Percentiles rank a stretch among this genome's conserved stretches.
Conservation (phyloP, 495 filamentous ascomycete genomes). For the Hypoxylon fragiforme region DNA sequence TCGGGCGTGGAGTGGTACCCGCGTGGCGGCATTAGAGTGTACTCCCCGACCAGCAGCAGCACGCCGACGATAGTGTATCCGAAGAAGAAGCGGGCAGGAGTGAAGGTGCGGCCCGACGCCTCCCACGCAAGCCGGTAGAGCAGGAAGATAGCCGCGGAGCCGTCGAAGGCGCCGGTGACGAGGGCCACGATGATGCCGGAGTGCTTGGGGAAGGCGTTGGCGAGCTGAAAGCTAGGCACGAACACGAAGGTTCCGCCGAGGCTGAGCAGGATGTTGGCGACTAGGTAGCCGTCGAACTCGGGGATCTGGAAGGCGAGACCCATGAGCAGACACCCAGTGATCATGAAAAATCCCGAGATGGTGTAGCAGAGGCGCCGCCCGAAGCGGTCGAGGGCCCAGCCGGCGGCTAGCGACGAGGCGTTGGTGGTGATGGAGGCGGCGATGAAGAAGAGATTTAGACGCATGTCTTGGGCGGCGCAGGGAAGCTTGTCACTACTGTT, state of each 20-base stretch:
- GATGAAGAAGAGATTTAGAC: slow-evolving; percentile 72
- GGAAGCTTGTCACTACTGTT: slow-evolving; percentile 41
- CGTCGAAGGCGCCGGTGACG: slow-evolving; percentile 73
- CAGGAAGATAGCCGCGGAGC: slow-evolving; percentile 68
- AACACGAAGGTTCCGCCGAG: slow-evolving; percentile 72
- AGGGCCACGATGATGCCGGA: slow-evolving; percentile 69
- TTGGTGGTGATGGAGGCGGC: slow-evolving; percentile 70
- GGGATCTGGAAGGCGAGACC: slow-evolving; percentile 58
- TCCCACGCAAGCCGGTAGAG: slow-evolving; percentile 65
- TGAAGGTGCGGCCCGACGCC: slow-evolving; percentile 51
- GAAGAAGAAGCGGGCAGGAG: slow-evolving; percentile 66
- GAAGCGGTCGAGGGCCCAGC: slow-evolving; percentile 65
- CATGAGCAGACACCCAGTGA: slow-evolving; percentile 60
- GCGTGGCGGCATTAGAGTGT: slow-evolving; percentile 62
- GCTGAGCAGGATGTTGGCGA: slow-evolving; percentile 66
- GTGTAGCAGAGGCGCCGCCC: slow-evolving; percentile 65
- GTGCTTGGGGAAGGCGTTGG: slow-evolving; percentile 69
- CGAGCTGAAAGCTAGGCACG: slow-evolving; percentile 71
- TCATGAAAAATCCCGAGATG: slow-evolving; percentile 56
- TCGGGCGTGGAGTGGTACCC: slow-evolving; percentile 65
- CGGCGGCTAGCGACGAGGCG: slow-evolving; percentile 67
- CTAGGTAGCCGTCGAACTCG: slow-evolving; percentile 63
- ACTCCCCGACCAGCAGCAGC: slow-evolving; percentile 57
- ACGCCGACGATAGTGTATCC: slow-evolving; percentile 62
- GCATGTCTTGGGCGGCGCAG: slow-evolving; percentile 69